These are phyloP conservation scores for Leptoxyphium fumago DNA, from an alignment of 2,329 filamentous ascomycete species.

Conservation along the genomic window DNA sequence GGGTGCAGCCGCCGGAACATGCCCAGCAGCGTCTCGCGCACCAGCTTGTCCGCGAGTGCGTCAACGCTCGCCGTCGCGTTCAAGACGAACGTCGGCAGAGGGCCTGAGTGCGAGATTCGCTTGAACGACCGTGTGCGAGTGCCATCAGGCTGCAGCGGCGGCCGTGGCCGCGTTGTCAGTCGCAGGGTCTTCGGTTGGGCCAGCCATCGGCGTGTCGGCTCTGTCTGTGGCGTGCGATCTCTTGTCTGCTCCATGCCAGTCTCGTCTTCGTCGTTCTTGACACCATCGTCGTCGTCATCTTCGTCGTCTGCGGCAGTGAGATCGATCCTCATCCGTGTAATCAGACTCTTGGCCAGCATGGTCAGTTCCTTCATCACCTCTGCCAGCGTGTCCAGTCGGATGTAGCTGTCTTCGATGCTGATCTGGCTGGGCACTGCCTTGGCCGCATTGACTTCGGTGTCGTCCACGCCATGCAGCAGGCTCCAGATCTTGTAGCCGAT, in stretches of 20 bases:
- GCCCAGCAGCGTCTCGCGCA: slow-evolving; percentile 51
- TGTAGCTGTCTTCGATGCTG: slow-evolving; percentile 87
- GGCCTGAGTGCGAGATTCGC: slow-evolving; percentile 60
- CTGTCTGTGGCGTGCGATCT: neutral
- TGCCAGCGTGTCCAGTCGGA: slow-evolving; percentile 48
- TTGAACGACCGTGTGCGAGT: slow-evolving; percentile 45
- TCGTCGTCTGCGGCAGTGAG: slow-evolving; percentile 41
- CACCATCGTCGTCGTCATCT: slow-evolving; percentile 5
- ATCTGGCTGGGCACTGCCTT: slow-evolving; percentile 69
- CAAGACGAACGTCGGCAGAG: slow-evolving; percentile 63
- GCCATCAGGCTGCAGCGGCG: slow-evolving; percentile 37
- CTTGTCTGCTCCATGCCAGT: neutral
- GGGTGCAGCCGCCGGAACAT: slow-evolving; percentile 64
- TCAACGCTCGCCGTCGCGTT: slow-evolving; percentile 44
- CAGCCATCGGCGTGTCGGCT: slow-evolving; percentile 44
- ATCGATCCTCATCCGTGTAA: slow-evolving; percentile 67
- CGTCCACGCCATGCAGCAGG: slow-evolving; percentile 68
- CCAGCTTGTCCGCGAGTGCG: slow-evolving; percentile 50
- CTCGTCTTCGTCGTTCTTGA: neutral
- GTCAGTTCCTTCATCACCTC: slow-evolving; percentile 54
- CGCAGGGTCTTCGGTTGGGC: slow-evolving; percentile 71
- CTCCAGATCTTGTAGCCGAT: slow-evolving; percentile 62
- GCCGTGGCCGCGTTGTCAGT: slow-evolving; percentile 57
- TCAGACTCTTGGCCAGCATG: slow-evolving; percentile 53
- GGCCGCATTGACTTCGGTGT: slow-evolving; percentile 55